Conservation (phyloP, 2,329 filamentous ascomycete species). For the Macrophomina phaseolina region DNA sequence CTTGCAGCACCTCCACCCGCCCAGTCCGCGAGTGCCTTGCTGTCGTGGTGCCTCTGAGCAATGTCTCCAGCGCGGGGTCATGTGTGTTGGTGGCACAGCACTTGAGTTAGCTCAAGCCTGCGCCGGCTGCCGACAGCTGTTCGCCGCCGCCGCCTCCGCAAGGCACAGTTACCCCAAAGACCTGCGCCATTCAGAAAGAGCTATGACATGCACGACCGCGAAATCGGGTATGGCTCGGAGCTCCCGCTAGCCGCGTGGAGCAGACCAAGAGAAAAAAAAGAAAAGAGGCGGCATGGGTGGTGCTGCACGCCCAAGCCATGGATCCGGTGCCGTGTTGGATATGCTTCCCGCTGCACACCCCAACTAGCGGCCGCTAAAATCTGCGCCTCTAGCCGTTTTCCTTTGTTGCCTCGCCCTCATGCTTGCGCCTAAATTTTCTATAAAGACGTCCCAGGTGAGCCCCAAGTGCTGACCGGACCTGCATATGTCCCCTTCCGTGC, state of each 20-base stretch:
- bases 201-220: not conserved
- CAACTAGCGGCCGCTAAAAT: not conserved
- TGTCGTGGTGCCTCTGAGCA: constrained; percentile 1
- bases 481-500: not conserved
- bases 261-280: constrained; percentile 1
- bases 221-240: not conserved
- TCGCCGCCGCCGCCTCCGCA: not conserved
- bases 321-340: not conserved
- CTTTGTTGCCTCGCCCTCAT: not conserved
- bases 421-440: not conserved
- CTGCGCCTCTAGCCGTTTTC: not conserved
- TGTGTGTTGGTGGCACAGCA: constrained; percentile 18
- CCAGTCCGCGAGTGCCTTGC: not conserved
- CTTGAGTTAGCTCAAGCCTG: not conserved
- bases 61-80: not conserved
- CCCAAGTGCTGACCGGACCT: not conserved
- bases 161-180: not conserved
- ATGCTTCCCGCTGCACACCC: constrained; percentile 15
- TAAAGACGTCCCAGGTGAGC: constrained; percentile 3
- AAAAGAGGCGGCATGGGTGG: constrained; percentile 9
- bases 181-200: not conserved
- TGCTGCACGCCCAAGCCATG: not conserved
- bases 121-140: not conserved
- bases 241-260: constrained; percentile 5
- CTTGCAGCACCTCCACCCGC: not conserved